Base-by-base conservation (phyloP, 2,329 filamentous ascomycete genomes). In the Elsinoe fawcettii region DNA sequence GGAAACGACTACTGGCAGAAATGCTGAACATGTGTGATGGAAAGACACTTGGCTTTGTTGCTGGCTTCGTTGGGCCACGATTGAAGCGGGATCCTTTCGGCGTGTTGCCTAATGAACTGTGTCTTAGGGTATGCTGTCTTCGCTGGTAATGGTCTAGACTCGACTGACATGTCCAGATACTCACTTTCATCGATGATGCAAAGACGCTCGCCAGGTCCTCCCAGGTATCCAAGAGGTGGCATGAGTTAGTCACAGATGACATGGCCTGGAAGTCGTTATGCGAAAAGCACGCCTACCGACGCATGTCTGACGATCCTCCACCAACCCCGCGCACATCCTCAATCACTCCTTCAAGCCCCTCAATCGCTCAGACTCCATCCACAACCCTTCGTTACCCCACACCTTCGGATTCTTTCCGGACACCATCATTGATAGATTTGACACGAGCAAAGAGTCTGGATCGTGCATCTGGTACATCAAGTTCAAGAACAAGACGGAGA, bases 261-360 rank as follows among this genome's bases (percentile, higher is more conserved):
- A 91, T 96, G 74, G 95, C 93, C 1, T 99, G 93, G 93, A 96
- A 96, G 75, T 90, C 93, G 60, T 80, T 99, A 18, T 97, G 92
- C 70, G 90, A 95, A 63, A 96, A 96, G 73, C 92, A 96, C 70
- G 90, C 93, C 60, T 99, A 96, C 71, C 83, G 81, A 51, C 72
- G 77, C 54, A 69, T 80, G 53, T 78, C 79, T 72, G 71, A 78
- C 61, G 73, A 76, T 56, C 64, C 67, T 32, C 34, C 63, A 18
- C 49, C 57, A 30, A 47, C 58, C 16, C 49, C 44, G 5, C 53
- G 56, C 9, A 37, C 47, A 20, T 27, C 47, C 23, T 34, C 47
- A 1, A 23, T 54, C 20, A 34, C n/a, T 23, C 49, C 47, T 20
- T 32, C 54, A 37, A 36, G 16, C 34, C 22, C 54, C 18, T 43